These are phyloP conservation scores for Saccharomycopsis sp. DNA, from an alignment of 805 yeast genomes.

Conservation along the genomic window DNA sequence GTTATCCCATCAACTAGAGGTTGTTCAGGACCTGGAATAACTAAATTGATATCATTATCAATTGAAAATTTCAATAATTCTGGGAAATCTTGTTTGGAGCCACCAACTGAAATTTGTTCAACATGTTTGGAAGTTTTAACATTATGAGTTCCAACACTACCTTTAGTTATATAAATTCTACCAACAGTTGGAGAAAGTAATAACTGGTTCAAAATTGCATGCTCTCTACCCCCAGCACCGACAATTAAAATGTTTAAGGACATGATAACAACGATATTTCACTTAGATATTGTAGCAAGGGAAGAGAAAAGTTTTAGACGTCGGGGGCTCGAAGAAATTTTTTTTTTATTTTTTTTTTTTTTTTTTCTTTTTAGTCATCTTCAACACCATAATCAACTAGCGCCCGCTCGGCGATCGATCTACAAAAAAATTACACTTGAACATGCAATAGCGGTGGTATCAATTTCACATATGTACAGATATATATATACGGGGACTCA, in stretches of 20 bases:
- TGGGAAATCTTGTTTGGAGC: conserved; percentile 60
- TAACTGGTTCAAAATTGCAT: conserved; percentile 90
- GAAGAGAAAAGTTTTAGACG: not conserved
- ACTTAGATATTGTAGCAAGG: not conserved
- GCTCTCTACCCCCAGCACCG: conserved; percentile 99
- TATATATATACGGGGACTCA: not conserved
- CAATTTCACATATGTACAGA: not conserved
- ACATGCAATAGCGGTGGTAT: not conserved
- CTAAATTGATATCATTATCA: conserved; percentile 59
- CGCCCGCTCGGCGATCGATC: not conserved
- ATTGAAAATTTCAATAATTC: conserved; percentile 68
- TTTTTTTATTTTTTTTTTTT: not conserved
- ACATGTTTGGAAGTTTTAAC: conserved; percentile 35
- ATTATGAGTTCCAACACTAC: conserved; percentile 75
- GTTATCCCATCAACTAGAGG: conserved; percentile 94
- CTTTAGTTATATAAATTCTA: conserved; percentile 87
- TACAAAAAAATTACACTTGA: not conserved
- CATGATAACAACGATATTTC: not conserved
- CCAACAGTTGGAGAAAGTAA: conserved; percentile 67
- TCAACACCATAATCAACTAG: too few species aligned
- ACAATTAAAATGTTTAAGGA: conserved; percentile 73
- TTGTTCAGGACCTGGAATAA: conserved; percentile 98
- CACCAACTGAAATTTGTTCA: conserved; percentile 60
- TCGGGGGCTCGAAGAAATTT: not conserved
- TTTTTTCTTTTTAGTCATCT: too few species aligned